Conservation (phyloP, 495 filamentous ascomycete genomes). For the Clohesyomyces aquaticus region DNA sequence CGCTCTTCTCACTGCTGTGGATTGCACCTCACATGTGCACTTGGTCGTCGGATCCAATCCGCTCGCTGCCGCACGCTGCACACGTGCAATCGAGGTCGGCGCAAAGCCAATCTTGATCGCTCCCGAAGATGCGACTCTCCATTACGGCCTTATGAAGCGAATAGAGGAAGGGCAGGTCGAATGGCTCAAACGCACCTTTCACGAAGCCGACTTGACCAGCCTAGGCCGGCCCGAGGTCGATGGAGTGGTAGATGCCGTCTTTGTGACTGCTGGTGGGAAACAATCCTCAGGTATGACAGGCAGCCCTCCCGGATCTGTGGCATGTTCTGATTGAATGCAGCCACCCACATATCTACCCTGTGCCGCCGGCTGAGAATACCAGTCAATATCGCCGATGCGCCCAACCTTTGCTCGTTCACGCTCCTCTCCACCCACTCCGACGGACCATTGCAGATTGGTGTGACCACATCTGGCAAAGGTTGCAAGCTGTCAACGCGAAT, state of each 20-base stretch:
- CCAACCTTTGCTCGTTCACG: slow-evolving; percentile 85
- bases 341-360: slow-evolving; percentile 69
- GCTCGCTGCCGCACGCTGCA: slow-evolving; percentile 79
- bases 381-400: slow-evolving; percentile 88
- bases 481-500: slow-evolving; percentile 95
- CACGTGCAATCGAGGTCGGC: slow-evolving; percentile 81
- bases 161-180: slow-evolving; percentile 73
- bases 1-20: slow-evolving; percentile 74
- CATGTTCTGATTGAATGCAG: slow-evolving; percentile 45
- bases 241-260: slow-evolving; percentile 84
- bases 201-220: slow-evolving; percentile 72
- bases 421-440: slow-evolving; percentile 86
- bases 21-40: slow-evolving; percentile 77
- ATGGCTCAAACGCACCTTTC: slow-evolving; percentile 71
- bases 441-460: slow-evolving; percentile 90
- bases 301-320: background rate
- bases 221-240: slow-evolving; percentile 81
- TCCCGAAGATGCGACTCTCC: slow-evolving; percentile 63
- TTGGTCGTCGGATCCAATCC: slow-evolving; percentile 85
- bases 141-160: slow-evolving; percentile 72
- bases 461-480: slow-evolving; percentile 92
- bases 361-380: slow-evolving; percentile 84
- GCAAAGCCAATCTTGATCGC: slow-evolving; percentile 85
- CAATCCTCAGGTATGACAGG: slow-evolving; percentile 59
- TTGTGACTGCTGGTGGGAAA: slow-evolving; percentile 71